Evolutionary conservation across 2,329 filamentous ascomycete genomes (phyloP).

Genomic region (Eutypella sp.): DNA sequence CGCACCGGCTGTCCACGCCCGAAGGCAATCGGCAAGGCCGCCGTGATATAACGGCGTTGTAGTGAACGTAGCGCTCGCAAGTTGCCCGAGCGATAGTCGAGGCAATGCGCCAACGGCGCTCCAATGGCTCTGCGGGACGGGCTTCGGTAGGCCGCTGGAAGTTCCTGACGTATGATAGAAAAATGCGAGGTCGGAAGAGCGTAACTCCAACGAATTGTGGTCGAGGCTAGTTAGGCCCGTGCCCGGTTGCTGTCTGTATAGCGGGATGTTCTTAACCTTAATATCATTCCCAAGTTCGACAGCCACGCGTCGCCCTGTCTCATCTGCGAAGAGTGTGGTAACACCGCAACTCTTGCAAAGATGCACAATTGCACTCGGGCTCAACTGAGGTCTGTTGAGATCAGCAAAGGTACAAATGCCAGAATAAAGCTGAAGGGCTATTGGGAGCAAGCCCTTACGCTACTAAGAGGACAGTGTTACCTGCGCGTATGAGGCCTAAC

Average conservation of each 20-base stretch:
- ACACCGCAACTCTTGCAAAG: slow-evolving; percentile 45
- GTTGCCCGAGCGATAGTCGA: slow-evolving; percentile 29
- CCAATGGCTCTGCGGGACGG: slow-evolving; percentile 53
- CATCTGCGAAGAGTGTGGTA: slow-evolving; percentile 40
- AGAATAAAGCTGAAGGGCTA: neutral
- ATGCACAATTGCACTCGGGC: slow-evolving; percentile 41
- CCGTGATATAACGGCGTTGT: slow-evolving; percentile 64
- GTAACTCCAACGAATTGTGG: too few relatives aligned
- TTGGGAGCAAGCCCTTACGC: slow-evolving; percentile 33
- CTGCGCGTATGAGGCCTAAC: slow-evolving; percentile 53
- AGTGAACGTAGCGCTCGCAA: slow-evolving; percentile 49
- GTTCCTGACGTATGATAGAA: slow-evolving; percentile 62
- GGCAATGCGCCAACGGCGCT: slow-evolving; percentile 52
- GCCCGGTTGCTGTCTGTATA: neutral
- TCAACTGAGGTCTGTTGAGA: slow-evolving; percentile 39
- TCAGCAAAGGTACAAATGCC: slow-evolving; percentile 3
- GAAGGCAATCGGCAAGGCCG: slow-evolving; percentile 57
- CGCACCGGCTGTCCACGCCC: slow-evolving; percentile 56
- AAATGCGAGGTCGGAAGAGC: slow-evolving; percentile 51
- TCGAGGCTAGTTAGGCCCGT: neutral
- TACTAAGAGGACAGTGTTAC: slow-evolving; percentile 50
- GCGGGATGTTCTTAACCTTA: slow-evolving; percentile 10
- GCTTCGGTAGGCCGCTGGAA: slow-evolving; percentile 58
- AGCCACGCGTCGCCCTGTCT: slow-evolving; percentile 10
- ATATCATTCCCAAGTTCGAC: slow-evolving; percentile 7